These are phyloP conservation scores for Colletotrichum acutatum DNA, from an alignment of 2,329 filamentous ascomycete genomes.

Conservation along the genomic window DNA sequence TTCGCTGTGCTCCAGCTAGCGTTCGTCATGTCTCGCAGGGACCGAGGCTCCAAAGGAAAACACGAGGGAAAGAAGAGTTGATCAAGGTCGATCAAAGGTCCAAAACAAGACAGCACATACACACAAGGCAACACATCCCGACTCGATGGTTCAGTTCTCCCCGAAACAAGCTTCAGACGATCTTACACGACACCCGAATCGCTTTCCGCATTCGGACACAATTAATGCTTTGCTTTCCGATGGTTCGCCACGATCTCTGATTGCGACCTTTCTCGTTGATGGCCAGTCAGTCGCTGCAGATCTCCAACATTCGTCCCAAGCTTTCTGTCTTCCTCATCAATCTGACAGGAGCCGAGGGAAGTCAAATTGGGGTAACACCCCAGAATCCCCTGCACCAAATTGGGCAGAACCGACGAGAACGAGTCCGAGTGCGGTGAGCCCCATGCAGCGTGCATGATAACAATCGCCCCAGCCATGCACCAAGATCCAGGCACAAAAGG, in stretches of 20 bases:
- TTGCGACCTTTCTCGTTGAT: neutral
- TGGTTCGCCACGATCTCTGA: conserved; percentile 3
- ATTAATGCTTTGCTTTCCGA: conserved; percentile 6
- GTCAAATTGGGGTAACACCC: neutral
- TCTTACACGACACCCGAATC: conserved; percentile 10
- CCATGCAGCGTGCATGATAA: neutral
- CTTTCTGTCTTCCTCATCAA: neutral
- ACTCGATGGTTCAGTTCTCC: neutral
- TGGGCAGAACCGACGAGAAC: conserved; percentile 25
- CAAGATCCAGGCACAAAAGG: neutral
- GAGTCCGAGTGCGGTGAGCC: conserved; percentile 28
- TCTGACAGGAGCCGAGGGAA: conserved; percentile 21
- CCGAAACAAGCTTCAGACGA: conserved; percentile 30
- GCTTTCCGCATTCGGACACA: conserved; percentile 12
- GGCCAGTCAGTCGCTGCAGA: neutral
- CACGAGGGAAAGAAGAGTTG: conserved; percentile 4
- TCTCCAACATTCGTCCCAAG: neutral
- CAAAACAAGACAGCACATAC: neutral
- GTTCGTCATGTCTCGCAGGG: conserved; percentile 4
- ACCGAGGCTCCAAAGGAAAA: conserved; percentile 21
- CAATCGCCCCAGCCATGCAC: neutral
- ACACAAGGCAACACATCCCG: neutral
- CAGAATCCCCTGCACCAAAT: conserved; percentile 2
- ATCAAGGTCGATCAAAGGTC: neutral
- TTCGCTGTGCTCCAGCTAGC: neutral